phyloP scores from a whole-genome alignment of 192 early-diverging fungal genomes.

The Coemansia sp. region DNA sequence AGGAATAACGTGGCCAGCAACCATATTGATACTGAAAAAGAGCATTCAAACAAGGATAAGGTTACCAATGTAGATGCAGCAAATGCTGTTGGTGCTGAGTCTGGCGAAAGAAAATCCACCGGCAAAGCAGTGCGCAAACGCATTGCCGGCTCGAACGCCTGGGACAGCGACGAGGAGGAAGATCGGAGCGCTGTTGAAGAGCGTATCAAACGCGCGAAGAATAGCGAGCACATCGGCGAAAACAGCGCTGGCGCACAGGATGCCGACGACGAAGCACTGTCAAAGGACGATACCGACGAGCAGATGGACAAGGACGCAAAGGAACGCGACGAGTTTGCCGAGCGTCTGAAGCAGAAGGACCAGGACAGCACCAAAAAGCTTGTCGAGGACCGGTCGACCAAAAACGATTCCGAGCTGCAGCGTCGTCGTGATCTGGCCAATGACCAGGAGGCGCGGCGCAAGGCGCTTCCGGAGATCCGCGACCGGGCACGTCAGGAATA shows the following conservation, averaged over 20 bases:
- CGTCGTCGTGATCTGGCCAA: conserved; percentile 80
- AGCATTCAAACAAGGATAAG: not conserved
- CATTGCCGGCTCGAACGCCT: conserved; percentile 32
- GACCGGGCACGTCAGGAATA: conserved; percentile 89
- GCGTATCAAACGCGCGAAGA: conserved; percentile 58
- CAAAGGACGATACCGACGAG: conserved; percentile 35
- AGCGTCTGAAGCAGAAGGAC: conserved; percentile 79
- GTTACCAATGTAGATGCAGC: not conserved
- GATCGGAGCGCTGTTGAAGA: conserved; percentile 58
- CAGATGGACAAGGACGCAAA: conserved; percentile 65
- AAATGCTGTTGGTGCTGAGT: not conserved
- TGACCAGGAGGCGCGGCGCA: conserved; percentile 66
- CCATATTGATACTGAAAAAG: too few relatives aligned
- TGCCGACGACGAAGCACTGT: conserved; percentile 19
- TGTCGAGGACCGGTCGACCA: conserved; percentile 32
- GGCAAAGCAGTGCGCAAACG: conserved; percentile 52
- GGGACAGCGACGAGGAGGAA: conserved; percentile 65
- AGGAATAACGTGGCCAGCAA: not conserved
- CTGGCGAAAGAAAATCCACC: too few relatives aligned
- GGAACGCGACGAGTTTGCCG: conserved; percentile 91
- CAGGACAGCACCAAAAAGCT: conserved; percentile 71
- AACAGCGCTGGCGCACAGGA: conserved; percentile 33
- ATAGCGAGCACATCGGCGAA: conserved; percentile 16
- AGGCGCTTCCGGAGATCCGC: conserved; percentile 77
- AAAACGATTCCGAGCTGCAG: conserved; percentile 61